Base-by-base conservation (phyloP, 441 rosid genomes). In the Euphorbia neoarborescens region DNA sequence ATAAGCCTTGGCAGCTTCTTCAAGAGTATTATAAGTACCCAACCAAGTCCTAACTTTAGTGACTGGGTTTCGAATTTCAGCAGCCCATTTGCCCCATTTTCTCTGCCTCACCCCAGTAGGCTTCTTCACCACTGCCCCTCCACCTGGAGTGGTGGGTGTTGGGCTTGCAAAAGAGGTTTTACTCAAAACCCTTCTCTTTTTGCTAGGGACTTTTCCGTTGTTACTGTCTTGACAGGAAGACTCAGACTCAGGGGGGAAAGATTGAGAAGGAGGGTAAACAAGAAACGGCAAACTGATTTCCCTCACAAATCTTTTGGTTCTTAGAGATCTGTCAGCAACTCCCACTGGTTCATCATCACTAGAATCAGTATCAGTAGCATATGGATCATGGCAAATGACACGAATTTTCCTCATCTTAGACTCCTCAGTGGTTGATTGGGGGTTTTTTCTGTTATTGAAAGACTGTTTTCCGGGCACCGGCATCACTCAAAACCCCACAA, bases 11-110 rank as follows among this genome's bases (percentile, higher is more conserved):
- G 96, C 90, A 14, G 99, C 99, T 71, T 88, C 96, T 72, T 94
- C 96, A 7, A 85, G 88, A 4, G 96, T 90, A 38, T 85, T 76
- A 34, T 81, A 94, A 42, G 99, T 91, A 64, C 97, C 99, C 77
- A 94, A 77, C 99, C 99, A 94, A 61, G 85, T 80, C 62, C 99
- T 82, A 25, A 74, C 78, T 67, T 87, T 87, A 60, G 84, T 86
- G 60, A 85, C 68, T 2, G 99, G 99, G 62, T 91, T 89, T 32
- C 97, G 76, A 34, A 94, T 94, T 77, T 94, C 99, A 56, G 97
- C 99, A 17, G 99, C 97, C 97, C 97, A 94, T 81, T 90, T 94
- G 0, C 99, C 99, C 99, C 97, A 92, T 79, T 92, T 94, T 75
- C 99, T 77, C 69, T 87, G 97, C 73, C 99, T 80, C 61, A 94